Evolutionary conservation across 208 protist species (phyloP).

Genomic region (Acanthamoeba triangularis): DNA sequence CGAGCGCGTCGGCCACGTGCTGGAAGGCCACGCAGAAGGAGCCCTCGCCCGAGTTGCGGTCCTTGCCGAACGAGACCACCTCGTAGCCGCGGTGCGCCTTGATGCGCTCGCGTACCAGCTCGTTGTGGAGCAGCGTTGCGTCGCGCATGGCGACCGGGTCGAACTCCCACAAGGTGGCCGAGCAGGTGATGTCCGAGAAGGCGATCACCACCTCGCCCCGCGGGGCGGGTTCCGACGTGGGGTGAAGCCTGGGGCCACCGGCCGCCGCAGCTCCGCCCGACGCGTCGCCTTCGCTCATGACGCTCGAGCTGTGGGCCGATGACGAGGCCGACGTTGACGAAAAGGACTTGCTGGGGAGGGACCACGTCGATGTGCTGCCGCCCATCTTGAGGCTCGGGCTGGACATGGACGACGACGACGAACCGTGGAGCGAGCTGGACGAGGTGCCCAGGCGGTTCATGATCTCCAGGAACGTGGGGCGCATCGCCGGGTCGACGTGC

Average conservation of each 20-base stretch:
- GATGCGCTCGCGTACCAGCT: neutral
- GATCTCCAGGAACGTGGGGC: slow-evolving; percentile 14
- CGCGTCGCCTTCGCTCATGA: neutral
- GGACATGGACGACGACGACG: neutral
- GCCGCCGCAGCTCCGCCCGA: neutral
- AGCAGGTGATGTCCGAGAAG: slow-evolving; percentile 5
- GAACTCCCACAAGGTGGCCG: slow-evolving; percentile 40
- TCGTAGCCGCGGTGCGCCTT: slow-evolving; percentile 36
- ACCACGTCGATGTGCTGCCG: neutral
- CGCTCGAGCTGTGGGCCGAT: neutral
- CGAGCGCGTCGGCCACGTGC: neutral
- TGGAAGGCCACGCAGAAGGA: slow-evolving; percentile 67
- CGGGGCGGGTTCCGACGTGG: neutral
- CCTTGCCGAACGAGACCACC: neutral
- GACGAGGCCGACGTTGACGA: neutral
- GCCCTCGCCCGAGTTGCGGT: slow-evolving; percentile 27
- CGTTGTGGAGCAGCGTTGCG: slow-evolving; percentile 15
- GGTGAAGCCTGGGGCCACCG: neutral
- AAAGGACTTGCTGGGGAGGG: neutral
- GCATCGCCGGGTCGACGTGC: neutral
- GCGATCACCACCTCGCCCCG: neutral
- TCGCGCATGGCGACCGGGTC: slow-evolving; percentile 6
- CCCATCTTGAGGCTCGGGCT: neutral
- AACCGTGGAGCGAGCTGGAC: neutral
- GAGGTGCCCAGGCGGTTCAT: slow-evolving; percentile 8